Evolutionary conservation across 2,329 filamentous ascomycete species (phyloP).

Genomic region (Colletotrichum sp.): DNA sequence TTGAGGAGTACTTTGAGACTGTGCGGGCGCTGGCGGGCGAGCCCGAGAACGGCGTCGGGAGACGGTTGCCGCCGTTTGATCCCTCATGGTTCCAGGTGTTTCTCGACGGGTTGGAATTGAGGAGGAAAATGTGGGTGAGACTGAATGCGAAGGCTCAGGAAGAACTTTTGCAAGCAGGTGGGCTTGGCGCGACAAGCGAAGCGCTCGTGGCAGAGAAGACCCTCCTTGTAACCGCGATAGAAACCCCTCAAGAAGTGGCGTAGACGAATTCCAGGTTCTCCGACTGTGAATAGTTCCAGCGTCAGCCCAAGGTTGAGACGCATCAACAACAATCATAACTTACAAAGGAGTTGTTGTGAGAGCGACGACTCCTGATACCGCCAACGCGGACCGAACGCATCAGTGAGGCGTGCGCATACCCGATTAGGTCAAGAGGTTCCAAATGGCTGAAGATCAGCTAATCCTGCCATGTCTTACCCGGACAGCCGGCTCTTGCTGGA

Average conservation of each 20-base stretch:
- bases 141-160: slow-evolving; percentile 41
- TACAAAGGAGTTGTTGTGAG: background rate
- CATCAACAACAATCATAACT: background rate
- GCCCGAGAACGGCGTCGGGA: slow-evolving; percentile 43
- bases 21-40: slow-evolving; percentile 55
- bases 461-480: background rate
- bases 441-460: background rate
- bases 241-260: background rate
- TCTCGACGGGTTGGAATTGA: slow-evolving; percentile 56
- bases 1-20: slow-evolving; percentile 68
- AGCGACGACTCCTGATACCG: background rate
- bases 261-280: background rate
- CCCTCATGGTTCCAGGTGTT: slow-evolving; percentile 55
- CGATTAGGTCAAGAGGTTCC: background rate
- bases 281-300: background rate
- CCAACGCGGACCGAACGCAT: background rate
- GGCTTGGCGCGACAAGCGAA: background rate
- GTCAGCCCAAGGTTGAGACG: background rate
- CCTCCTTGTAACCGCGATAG: background rate
- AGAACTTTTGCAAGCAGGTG: background rate
- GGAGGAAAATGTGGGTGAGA: slow-evolving; percentile 63
- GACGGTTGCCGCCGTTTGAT: slow-evolving; percentile 48
- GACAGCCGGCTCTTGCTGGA: background rate
- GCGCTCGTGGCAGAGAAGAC: background rate
- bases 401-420: background rate